Conservation (phyloP, 2,329 filamentous ascomycete genomes). For the Phyllosticta ampelicida region DNA sequence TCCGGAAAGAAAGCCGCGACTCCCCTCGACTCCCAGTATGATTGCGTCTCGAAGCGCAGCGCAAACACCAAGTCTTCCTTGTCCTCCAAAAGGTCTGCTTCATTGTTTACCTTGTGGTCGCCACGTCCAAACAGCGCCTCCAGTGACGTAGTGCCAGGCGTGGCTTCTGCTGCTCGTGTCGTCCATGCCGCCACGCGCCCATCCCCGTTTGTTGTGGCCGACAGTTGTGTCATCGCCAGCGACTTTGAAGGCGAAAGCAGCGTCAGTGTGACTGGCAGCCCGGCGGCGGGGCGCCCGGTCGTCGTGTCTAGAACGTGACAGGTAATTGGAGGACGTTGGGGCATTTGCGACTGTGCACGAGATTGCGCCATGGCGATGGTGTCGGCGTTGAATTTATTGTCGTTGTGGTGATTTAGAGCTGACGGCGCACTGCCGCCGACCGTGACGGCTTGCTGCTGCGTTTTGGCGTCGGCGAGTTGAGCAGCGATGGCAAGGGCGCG, state of each 20-base stretch:
- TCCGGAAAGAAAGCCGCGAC: slow-evolving; percentile 46
- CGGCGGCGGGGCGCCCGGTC: slow-evolving; percentile 56
- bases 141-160: slow-evolving; percentile 1
- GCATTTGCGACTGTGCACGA: background rate
- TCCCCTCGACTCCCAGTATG: slow-evolving; percentile 54
- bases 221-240: slow-evolving; percentile 11
- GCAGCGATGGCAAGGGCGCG: background rate
- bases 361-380: background rate
- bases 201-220: slow-evolving; percentile 56
- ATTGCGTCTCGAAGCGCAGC: slow-evolving; percentile 60
- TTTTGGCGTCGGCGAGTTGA: background rate
- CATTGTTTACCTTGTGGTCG: slow-evolving; percentile 5
- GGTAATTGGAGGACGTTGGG: slow-evolving; percentile 50
- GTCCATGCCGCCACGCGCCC: slow-evolving; percentile 62
- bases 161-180: slow-evolving; percentile 3
- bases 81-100: slow-evolving; percentile 11
- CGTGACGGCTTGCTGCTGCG: background rate
- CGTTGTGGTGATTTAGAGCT: background rate
- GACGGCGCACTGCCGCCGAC: background rate
- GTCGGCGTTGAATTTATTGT: background rate
- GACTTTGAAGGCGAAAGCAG: slow-evolving; percentile 27
- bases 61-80: slow-evolving; percentile 48
- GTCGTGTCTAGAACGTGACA: slow-evolving; percentile 80
- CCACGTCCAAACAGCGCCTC: slow-evolving; percentile 3
- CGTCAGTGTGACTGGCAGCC: slow-evolving; percentile 56